Evolutionary conservation across 2,329 filamentous ascomycete genomes (phyloP).

Genomic region (Lasiodiplodia gonubiensis): DNA sequence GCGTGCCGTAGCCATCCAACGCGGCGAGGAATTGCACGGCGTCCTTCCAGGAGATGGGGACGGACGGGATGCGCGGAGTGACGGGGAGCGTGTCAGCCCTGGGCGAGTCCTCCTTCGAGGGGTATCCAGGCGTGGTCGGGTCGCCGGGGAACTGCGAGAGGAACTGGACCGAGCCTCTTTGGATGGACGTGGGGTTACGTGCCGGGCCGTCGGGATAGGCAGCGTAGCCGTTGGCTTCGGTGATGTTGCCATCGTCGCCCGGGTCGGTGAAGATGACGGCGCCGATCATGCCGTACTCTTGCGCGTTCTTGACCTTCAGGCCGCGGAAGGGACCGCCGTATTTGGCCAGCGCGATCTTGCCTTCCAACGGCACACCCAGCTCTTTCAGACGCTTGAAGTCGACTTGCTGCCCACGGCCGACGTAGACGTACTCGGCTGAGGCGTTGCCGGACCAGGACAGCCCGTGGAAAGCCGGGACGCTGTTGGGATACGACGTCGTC

Average conservation of each 20-base stretch:
- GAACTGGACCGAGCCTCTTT: conserved; percentile 61
- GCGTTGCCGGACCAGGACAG: conserved; percentile 55
- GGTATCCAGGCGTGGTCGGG: conserved; percentile 64
- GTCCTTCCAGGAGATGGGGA: conserved; percentile 84
- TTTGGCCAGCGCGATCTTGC: conserved; percentile 56
- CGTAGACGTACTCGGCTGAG: conserved; percentile 55
- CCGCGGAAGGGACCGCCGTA: conserved; percentile 55
- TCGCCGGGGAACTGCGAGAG: conserved; percentile 61
- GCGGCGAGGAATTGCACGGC: conserved; percentile 80
- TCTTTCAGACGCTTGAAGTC: conserved; percentile 53
- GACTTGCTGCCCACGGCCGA: conserved; percentile 49
- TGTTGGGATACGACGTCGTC: conserved; percentile 44
- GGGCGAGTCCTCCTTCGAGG: conserved; percentile 79
- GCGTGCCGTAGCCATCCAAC: conserved; percentile 80
- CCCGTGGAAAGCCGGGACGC: conserved; percentile 55
- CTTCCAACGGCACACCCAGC: conserved; percentile 52
- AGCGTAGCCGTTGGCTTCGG: conserved; percentile 52
- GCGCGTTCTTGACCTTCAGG: conserved; percentile 56
- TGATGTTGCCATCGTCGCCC: conserved; percentile 55
- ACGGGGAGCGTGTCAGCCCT: conserved; percentile 68
- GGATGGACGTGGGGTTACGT: conserved; percentile 53
- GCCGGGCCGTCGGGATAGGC: conserved; percentile 53
- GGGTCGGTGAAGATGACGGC: conserved; percentile 54
- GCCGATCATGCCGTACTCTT: conserved; percentile 53
- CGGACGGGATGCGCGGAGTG: conserved; percentile 79